These are phyloP conservation scores for Beauveria scarabaeidicola DNA, from an alignment of 2,329 filamentous ascomycete species.

Conservation along the genomic window DNA sequence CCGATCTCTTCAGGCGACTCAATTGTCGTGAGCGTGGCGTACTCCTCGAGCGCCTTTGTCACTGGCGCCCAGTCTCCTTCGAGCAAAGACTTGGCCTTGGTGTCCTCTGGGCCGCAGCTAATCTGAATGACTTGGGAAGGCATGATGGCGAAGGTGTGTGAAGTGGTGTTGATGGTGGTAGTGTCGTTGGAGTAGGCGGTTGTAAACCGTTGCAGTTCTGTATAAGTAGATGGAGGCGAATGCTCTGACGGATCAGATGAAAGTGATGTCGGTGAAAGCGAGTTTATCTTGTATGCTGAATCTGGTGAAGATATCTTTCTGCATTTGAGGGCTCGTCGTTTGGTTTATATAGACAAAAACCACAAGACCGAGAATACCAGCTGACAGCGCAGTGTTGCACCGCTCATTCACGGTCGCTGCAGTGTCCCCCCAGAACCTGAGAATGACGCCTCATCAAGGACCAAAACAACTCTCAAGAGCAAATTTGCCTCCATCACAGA, in stretches of 20 bases:
- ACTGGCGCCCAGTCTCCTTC: background rate
- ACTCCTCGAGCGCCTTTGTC: background rate
- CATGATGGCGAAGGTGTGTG: background rate
- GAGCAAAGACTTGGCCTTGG: background rate
- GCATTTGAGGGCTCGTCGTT: background rate
- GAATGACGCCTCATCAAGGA: too few relatives aligned
- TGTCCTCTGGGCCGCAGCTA: background rate
- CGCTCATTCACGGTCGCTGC: too few relatives aligned
- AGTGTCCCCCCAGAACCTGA: too few relatives aligned
- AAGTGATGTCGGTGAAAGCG: background rate
- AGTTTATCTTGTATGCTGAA: background rate
- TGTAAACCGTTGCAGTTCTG: background rate
- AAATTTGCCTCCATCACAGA: too few relatives aligned
- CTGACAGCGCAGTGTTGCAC: too few relatives aligned
- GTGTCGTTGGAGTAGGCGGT: background rate
- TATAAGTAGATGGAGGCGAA: background rate
- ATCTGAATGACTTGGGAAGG: background rate
- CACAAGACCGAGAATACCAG: background rate
- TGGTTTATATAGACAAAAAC: background rate
- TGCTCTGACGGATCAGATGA: background rate
- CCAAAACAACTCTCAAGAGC: too few relatives aligned
- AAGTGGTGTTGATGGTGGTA: background rate
- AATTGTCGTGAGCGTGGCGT: too few relatives aligned
- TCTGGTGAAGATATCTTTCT: background rate
- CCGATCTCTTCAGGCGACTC: background rate